Evolutionary conservation across 257 asterid genomes (phyloP).

Genomic region (Nicotiana noctiflora): DNA sequence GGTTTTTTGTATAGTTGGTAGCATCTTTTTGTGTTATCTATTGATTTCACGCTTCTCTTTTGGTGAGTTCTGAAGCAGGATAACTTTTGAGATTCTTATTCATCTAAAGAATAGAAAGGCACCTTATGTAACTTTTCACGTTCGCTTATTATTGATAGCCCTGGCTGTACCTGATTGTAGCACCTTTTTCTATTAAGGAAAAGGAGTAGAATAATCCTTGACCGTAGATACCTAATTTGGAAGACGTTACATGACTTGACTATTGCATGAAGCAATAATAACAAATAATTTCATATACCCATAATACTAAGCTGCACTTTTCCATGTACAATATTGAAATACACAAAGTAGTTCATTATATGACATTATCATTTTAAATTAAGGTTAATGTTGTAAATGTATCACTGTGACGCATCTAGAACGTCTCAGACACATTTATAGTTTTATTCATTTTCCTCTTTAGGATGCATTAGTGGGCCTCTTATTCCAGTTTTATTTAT

Average conservation of each 20-base stretch:
- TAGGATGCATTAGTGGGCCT: background rate
- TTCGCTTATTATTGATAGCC: background rate
- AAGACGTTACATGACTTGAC: background rate
- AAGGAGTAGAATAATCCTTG: background rate
- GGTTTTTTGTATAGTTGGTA: background rate
- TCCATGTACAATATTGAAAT: background rate
- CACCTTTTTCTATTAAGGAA: background rate
- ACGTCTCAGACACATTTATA: background rate
- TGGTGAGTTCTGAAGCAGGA: background rate
- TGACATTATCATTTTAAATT: background rate
- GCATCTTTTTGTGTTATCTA: background rate
- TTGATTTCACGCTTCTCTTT: background rate
- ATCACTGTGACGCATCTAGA: background rate
- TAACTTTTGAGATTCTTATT: background rate
- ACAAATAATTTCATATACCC: background rate
- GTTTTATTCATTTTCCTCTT: background rate
- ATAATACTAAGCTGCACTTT: background rate
- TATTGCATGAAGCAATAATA: background rate
- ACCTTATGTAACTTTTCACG: background rate
- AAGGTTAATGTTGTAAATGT: background rate
- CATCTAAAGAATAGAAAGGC: background rate
- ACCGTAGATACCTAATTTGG: background rate
- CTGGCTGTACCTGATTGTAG: background rate
- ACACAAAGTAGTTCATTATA: background rate
- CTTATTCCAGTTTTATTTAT: background rate